Base-by-base conservation (phyloP, 2,329 filamentous ascomycete genomes). In the Penicillium sp. region DNA sequence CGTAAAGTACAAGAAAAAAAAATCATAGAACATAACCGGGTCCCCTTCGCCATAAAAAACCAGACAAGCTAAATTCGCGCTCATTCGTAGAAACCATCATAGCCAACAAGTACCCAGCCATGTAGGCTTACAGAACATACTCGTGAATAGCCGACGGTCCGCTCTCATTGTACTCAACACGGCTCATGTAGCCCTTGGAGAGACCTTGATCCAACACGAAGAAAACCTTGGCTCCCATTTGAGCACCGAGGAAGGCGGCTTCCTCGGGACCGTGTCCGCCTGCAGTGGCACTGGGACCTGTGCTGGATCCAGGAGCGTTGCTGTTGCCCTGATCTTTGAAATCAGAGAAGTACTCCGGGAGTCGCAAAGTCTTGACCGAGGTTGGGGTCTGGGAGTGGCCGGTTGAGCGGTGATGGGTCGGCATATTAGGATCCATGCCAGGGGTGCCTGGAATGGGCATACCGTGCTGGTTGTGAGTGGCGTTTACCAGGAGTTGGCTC, bases 401-500 rank as follows among this genome's bases (percentile, higher is more conserved):
- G 2, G 85, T 84, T 62, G 88, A 85, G 7, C 80, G 77, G 62
- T 83, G 81, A 52, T 83, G 80, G 8, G 70, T 67, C 10, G 72
- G 58, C 55, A 76, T 50, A 61, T 58, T 53, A 47, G 71, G 66
- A 58, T 77, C 66, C 65, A 70, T 69, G 52, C 71, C 66, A 27
- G 74, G 71, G 21, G 76, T 77, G 10, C 77, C 69, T 3, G 69
- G 65, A 45, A 66, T 60, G 67, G 49, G 73, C 65, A 62, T 76
- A 65, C 52, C 67, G 47, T 70, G 74, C 58, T 70, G 78, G 60
- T 77, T 78, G 59, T 79, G 77, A 19, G 93, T 96, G 1, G 95
- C 95, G 4, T 93, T 93, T 59, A 96, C 90, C 4, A 98, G 85
- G 3, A 98, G 88, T 14, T 93, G 93, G 72, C 98, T 97, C 46